Conservation (phyloP, 1,284 basidiomycete genomes). For the Fomitiporia mediterranea region DNA sequence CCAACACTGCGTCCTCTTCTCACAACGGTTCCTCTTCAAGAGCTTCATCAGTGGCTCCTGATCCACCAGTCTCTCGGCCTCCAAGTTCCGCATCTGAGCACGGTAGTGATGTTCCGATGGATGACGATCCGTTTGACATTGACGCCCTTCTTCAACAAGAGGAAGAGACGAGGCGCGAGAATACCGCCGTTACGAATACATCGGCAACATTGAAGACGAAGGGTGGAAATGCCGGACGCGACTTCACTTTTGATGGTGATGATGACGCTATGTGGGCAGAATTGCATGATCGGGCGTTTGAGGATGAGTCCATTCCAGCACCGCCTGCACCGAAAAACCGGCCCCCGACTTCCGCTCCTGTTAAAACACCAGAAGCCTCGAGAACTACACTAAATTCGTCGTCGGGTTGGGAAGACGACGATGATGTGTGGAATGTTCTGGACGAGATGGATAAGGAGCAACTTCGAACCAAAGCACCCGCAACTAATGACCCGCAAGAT, state of each 20-base stretch:
- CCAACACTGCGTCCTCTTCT: conserved; percentile 34
- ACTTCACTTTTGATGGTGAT: conserved; percentile 38
- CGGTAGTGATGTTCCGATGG: conserved; percentile 24
- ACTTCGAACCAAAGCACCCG: background rate
- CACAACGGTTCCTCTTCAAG: conserved; percentile 17
- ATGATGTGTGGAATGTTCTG: conserved; percentile 66
- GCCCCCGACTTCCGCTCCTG: background rate
- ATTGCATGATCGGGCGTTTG: conserved; percentile 29
- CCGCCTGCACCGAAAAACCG: too few species aligned
- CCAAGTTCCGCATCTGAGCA: conserved; percentile 40
- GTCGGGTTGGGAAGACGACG: conserved; percentile 42
- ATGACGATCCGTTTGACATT: conserved; percentile 52
- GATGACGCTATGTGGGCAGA: conserved; percentile 53
- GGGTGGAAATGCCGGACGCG: conserved; percentile 22
- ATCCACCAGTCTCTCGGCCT: conserved; percentile 37
- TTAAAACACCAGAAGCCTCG: background rate
- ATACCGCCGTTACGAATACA: conserved; percentile 20
- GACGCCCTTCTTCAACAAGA: conserved; percentile 48
- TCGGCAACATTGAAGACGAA: conserved; percentile 14
- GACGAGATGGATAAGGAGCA: conserved; percentile 48
- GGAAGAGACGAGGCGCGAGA: conserved; percentile 33
- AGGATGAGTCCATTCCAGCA: conserved; percentile 8
- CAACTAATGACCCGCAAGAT: background rate
- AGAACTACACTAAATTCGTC: conserved; percentile 14
- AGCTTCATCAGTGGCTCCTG: conserved; percentile 10